Base-by-base conservation (phyloP, 2,329 filamentous ascomycete species). In the Alternaria arbusti region DNA sequence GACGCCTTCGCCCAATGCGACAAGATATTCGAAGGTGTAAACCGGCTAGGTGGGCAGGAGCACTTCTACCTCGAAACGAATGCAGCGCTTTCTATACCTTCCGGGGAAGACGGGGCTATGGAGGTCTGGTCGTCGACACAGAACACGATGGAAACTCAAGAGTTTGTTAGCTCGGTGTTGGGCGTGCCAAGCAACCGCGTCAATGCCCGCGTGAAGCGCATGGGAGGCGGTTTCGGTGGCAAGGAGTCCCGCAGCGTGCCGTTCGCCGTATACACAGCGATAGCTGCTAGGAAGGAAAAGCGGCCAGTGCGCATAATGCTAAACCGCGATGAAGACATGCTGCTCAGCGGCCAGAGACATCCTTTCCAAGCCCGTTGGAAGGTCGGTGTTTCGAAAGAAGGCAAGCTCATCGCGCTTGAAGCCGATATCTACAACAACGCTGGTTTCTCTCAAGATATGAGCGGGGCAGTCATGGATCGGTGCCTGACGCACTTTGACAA, bases 31-130 rank as follows among this genome's bases (percentile, higher is more conserved):
- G 90, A 88, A n/a, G 96, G 95, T 17, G 87, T 90, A 0, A 87
- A 90, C 2, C 86, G 94, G 57, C 96, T 98, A 86, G 95, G 95
- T 54, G 96, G 95, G 0, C 96, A 99, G 76, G 95, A 98, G 78
- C 95, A 98, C 76, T 98, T 98, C 77, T 98, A 98, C 72, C 86
- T 98, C 1, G 95, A 98, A 80, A 97, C 95, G 0, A 91, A 97
- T 67, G 94, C 93, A 1, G 91, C 90, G 47, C 81, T 97, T 3
- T 93, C 88, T 0, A 89, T 97, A 54, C 95, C 95, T 0, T 96
- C 96, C 74, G 88, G 88, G 0, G 95, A 97, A 79, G 93, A 97
- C 79, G 94, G 94, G 0, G 93, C 95, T 74, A 94, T 98, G 86
- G 95, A 98, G 74, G 88, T 99, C 9, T 97, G 78, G 78, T 80